Base-by-base conservation (phyloP, 225 moss, liverwort and hornwort genomes). In the Sphagnum contortum region DNA sequence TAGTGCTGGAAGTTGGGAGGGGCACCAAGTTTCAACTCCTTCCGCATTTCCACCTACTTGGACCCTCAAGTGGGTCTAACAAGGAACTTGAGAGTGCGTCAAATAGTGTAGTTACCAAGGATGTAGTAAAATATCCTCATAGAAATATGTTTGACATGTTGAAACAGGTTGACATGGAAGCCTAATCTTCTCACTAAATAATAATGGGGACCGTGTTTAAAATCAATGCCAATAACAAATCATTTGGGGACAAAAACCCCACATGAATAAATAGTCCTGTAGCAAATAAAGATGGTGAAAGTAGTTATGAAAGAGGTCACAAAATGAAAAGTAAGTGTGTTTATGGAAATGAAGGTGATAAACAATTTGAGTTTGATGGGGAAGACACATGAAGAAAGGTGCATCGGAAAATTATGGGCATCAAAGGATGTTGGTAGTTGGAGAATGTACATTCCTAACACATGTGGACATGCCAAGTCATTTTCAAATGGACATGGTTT, bases 361-460 rank as follows among this genome's bases (percentile, higher is more conserved):
- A 73, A 66, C 69, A 49, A 59, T 70, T 72, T 45, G 77, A 74
- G 80, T 73, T 76, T 61, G 77, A 68, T 65, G 80, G 84, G 68
- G 87, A 93, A 62, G n/a, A 89, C 93, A 59, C 89, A 92, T 76
- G 83, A 75, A 61, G 89, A 89, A 64, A 77, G 77, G n/a, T 78
- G 69, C 55, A 77, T 78, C 44, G 69, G 29, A 29, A 29, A 29
- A 29, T 1, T 29, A 29, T 29, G 29, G 29, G 29, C 29, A 1
- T 29, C 29, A 29, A 29, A 29, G 29, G 29, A 29, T 29, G 29
- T 29, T 29, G 29, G 29, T 29, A 29, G 29, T 29, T 29, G 29
- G 29, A 29, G 29, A 29, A 29, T 29, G 29, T 29, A 29, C 29
- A 29, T 29, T 29, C 29, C 29, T 29, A 29, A 29, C 29, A 29